A percentile compares a stretch with the other conserved stretches of the same genome.
Conservation (phyloP, 208 protist genomes). For the Naegleria fowleri region DNA sequence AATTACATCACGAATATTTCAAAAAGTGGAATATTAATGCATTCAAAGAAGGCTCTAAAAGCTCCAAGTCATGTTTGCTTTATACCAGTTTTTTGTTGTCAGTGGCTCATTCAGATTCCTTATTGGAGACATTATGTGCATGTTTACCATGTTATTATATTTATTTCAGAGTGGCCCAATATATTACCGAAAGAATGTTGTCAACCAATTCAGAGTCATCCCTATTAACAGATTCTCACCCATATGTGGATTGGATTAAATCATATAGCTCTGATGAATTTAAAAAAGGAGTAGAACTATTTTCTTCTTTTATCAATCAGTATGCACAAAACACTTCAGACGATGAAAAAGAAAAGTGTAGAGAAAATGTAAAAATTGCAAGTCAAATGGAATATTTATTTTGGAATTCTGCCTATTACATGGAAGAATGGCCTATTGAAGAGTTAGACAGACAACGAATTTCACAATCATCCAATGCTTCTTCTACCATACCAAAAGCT, state of each 20-base stretch:
- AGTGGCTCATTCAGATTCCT: neutral
- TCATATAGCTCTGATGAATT: neutral
- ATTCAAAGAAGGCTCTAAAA: neutral
- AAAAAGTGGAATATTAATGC: neutral
- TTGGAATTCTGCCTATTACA: neutral
- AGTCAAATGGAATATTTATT: conserved; percentile 16
- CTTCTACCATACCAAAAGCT: neutral
- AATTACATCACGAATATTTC: neutral
- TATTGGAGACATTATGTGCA: neutral
- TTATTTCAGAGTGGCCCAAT: neutral
- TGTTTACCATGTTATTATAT: neutral
- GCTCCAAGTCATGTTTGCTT: neutral
- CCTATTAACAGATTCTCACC: neutral
- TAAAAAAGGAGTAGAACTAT: neutral
- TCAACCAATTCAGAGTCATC: neutral
- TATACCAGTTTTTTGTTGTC: neutral
- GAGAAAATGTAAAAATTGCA: neutral
- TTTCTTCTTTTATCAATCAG: neutral
- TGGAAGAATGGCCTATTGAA: neutral
- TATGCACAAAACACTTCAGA: neutral
- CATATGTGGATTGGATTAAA: neutral
- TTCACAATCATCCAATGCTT: neutral
- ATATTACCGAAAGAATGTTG: neutral
- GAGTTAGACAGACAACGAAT: neutral
- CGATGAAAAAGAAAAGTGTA: neutral